Evolutionary conservation across 441 rosid species (phyloP).

Genomic region (Gossypium trilobum): DNA sequence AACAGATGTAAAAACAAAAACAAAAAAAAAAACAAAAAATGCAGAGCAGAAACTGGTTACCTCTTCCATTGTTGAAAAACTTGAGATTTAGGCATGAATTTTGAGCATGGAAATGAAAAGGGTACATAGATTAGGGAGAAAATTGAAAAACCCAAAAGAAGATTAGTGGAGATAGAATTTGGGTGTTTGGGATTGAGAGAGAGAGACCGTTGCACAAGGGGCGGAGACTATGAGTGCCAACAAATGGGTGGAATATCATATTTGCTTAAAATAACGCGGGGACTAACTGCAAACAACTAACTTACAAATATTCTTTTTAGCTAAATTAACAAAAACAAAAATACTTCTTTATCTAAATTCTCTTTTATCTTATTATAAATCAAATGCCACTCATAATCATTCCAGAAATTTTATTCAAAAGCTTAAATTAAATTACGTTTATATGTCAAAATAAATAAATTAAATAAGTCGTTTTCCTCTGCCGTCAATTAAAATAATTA

Average conservation of each 20-base stretch:
- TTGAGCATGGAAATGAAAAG: background rate
- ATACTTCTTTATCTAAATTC: too few species aligned
- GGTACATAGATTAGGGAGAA: background rate
- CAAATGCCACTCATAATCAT: too few species aligned
- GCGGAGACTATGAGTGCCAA: constrained; percentile 6
- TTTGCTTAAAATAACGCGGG: constrained; percentile 27
- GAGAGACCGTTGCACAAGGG: constrained; percentile 12
- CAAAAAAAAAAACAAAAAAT: background rate
- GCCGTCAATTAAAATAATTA: too few species aligned
- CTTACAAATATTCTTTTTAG: background rate
- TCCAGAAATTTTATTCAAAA: too few species aligned
- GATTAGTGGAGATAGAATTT: constrained; percentile 7
- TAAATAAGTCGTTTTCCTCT: too few species aligned
- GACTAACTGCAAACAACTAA: constrained; percentile 15
- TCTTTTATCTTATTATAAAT: too few species aligned
- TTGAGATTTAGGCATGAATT: background rate
- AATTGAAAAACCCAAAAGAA: background rate
- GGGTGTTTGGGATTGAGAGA: constrained; percentile 12
- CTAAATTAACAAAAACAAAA: background rate
- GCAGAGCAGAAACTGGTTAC: constrained; percentile 8
- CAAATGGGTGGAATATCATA: background rate
- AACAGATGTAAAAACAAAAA: background rate
- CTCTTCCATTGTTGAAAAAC: constrained; percentile 1
- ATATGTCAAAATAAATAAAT: too few species aligned
- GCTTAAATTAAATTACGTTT: too few species aligned